These are phyloP conservation scores for Globisporangium nodosum DNA, from an alignment of 352 stramenopile species.

Conservation along the genomic window DNA sequence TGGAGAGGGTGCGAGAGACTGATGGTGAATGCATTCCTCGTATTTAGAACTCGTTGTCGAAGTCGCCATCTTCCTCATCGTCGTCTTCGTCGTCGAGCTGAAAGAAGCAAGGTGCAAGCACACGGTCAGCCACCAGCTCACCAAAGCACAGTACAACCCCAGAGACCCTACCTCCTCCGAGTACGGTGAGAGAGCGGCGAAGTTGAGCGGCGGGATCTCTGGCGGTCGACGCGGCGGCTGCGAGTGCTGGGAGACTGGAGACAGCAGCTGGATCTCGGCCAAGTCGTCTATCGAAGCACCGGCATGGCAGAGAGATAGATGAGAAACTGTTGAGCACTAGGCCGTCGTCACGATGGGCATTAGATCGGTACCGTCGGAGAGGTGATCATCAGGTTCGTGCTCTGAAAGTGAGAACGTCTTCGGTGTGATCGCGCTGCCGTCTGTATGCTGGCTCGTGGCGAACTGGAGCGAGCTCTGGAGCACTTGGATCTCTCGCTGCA, in stretches of 20 bases:
- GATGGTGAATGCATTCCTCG: background rate
- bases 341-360: background rate
- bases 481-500: constrained; percentile 47
- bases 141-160: too few relatives aligned
- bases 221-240: constrained; percentile 14
- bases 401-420: background rate
- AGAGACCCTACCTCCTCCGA: constrained; percentile 33
- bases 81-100: constrained; percentile 1
- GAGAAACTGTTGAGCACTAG: background rate
- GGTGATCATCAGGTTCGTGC: constrained; percentile 10
- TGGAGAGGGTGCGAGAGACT: background rate
- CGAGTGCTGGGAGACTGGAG: constrained; percentile 4
- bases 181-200: constrained; percentile 42
- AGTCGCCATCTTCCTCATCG: constrained; percentile 29
- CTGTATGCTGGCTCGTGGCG: constrained; percentile 3
- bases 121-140: background rate
- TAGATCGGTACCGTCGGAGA: constrained; percentile 11
- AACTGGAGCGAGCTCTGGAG: constrained; percentile 31
- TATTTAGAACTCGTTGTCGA: constrained; percentile 21
- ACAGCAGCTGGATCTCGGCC: constrained; percentile 24
- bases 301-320: background rate
- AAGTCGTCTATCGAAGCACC: constrained; percentile 17
- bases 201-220: constrained; percentile 42
- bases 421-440: background rate
- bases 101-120: background rate